Conservation (phyloP, 495 filamentous ascomycete genomes). For the Sordaria brevicollis region DNA sequence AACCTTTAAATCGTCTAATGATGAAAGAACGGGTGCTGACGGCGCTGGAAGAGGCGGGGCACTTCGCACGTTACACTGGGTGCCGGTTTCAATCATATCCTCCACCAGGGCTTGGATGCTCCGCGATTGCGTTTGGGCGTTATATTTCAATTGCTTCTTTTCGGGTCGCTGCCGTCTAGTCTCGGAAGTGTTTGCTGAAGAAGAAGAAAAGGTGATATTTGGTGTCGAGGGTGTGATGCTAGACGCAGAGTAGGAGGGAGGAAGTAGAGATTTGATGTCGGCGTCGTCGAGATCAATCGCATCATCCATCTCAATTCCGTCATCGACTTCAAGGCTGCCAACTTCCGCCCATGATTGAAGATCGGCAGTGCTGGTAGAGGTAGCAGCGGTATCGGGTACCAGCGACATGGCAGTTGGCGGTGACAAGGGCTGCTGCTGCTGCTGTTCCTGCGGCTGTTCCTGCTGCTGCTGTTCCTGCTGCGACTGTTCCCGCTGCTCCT, state of each 20-base stretch:
- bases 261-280: background rate
- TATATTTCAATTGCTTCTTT: background rate
- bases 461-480: background rate
- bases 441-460: background rate
- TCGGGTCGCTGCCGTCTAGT: background rate
- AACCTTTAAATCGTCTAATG: background rate
- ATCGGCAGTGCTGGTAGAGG: background rate
- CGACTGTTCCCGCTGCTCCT: background rate
- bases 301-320: background rate
- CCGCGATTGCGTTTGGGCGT: constrained; percentile 10
- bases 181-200: background rate
- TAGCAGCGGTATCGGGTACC: background rate
- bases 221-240: background rate
- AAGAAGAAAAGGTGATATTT: background rate
- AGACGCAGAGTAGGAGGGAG: background rate
- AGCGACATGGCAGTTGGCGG: background rate
- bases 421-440: background rate
- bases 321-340: background rate
- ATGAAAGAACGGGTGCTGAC: background rate
- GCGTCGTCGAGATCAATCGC: background rate
- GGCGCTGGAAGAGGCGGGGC: constrained; percentile 10
- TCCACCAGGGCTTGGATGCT: constrained; percentile 16
- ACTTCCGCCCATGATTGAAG: background rate
- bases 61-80: constrained; percentile 26
- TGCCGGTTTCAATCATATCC: constrained; percentile 24